Conservation (phyloP, 129 eudicot genomes). For the Flaveria ramosissima region DNA sequence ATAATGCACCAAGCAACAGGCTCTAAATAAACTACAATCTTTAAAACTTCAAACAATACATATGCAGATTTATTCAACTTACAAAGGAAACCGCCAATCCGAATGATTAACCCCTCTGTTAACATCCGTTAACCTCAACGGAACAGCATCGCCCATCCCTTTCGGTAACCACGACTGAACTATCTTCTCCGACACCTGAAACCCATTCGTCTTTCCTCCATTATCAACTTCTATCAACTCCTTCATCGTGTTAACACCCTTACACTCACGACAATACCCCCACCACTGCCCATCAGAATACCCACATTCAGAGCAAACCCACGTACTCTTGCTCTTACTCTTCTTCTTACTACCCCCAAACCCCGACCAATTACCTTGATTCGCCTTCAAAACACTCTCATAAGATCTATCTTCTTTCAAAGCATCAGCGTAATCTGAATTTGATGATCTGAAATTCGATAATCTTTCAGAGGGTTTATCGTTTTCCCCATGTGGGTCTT, state of each 20-base stretch:
- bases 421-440: constrained; percentile 29
- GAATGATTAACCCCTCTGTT: constrained; percentile 51
- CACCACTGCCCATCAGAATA: constrained; percentile 89
- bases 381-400: constrained; percentile 31
- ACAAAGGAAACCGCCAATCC: constrained; percentile 82
- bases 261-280: constrained; percentile 74
- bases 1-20: too few species aligned
- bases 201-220: constrained; percentile 49
- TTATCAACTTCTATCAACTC: constrained; percentile 38
- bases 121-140: constrained; percentile 72
- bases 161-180: constrained; percentile 64
- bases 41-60: background rate
- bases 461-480: background rate
- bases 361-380: constrained; percentile 10
- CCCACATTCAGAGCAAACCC: constrained; percentile 82
- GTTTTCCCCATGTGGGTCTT: background rate
- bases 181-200: constrained; percentile 55
- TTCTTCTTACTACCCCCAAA: constrained; percentile 42
- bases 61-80: constrained; percentile 27
- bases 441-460: background rate
- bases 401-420: constrained; percentile 26
- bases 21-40: background rate
- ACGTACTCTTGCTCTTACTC: constrained; percentile 46
- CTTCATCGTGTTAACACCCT: constrained; percentile 50
- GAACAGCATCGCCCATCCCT: constrained; percentile 40